These are phyloP conservation scores for Emmonsiellopsis sp. DNA, from an alignment of 2,329 filamentous ascomycete genomes.

Conservation along the genomic window DNA sequence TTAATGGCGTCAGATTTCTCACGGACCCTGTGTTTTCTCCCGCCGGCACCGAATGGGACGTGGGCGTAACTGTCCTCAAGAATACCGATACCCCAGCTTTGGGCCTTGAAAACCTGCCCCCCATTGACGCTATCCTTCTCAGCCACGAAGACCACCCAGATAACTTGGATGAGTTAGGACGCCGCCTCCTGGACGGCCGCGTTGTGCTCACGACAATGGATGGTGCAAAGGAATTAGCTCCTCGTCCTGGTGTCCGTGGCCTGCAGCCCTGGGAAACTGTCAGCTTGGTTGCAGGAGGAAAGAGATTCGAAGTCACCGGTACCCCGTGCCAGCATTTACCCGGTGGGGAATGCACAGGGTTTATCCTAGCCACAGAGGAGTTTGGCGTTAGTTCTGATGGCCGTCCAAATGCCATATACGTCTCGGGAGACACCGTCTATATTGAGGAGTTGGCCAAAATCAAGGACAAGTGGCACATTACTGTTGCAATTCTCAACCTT, in stretches of 20 bases:
- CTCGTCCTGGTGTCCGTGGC: slow-evolving; percentile 34
- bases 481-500: slow-evolving; percentile 34
- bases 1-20: slow-evolving; percentile 35
- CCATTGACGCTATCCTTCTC: slow-evolving; percentile 41
- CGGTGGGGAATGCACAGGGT: slow-evolving; percentile 38
- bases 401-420: slow-evolving; percentile 39
- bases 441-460: slow-evolving; percentile 32
- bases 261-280: slow-evolving; percentile 33
- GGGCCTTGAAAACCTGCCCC: slow-evolving; percentile 30
- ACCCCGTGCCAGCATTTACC: slow-evolving; percentile 39
- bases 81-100: slow-evolving; percentile 28
- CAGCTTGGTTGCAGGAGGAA: slow-evolving; percentile 21
- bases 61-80: slow-evolving; percentile 20
- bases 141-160: slow-evolving; percentile 45
- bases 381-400: slow-evolving; percentile 32
- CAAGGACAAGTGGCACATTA: slow-evolving; percentile 27
- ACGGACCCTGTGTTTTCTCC: slow-evolving; percentile 42
- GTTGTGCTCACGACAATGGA: slow-evolving; percentile 40
- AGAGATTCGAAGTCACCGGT: slow-evolving; percentile 31
- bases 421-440: slow-evolving; percentile 44
- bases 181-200: slow-evolving; percentile 38
- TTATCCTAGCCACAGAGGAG: slow-evolving; percentile 28
- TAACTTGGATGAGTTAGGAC: slow-evolving; percentile 41
- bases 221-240: slow-evolving; percentile 36
- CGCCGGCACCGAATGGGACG: slow-evolving; percentile 27